Base-by-base conservation (phyloP, 257 asterid species). In the Solanum peruvianum region DNA sequence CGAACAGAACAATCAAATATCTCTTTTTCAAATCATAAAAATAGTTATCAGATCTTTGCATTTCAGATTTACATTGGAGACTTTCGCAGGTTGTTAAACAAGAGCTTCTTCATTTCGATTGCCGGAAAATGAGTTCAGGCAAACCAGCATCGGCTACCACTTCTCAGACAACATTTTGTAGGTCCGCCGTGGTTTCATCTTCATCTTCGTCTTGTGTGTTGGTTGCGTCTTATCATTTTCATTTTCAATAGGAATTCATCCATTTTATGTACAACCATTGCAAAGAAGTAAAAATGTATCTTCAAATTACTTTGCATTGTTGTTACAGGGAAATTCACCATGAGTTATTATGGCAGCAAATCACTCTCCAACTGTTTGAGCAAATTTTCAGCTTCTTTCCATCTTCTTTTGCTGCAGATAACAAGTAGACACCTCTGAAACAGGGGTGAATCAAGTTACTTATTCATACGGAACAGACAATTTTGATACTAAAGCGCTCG, bases 11-110 rank as follows among this genome's bases (percentile, higher is more conserved):
- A 56, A 56, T 56, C n/a, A 56, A 0, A 18, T 56, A 18, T 56
- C n/a, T 56, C 11, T 56, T 0, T 56, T 56, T 56, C 64, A 56
- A 56, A 56, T 56, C 64, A 0, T 18, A 6, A 7, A 78, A 27
- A 14, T 14, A 4, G 84, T 45, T 27, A 31, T 62, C 23, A 20
- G 18, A 41, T 20, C 60, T 49, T 45, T 23, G 39, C 4, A 33
- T 86, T 16, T 76, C 29, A 23, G 83, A 72, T 86, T 72, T 42
- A 70, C 9, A 71, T 84, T 86, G 41, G 69, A 83, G 13, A 81
- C 31, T 81, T 81, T 49, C 13, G 31, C 69, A 96, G 99, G 93
- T 94, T 58, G 98, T 89, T 88, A 90, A 93, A 77, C 95, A 96
- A 89, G 93, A 90, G 90, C 82, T 85, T 93, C 76, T 93, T 91